Evolutionary conservation across 2,329 filamentous ascomycete species (phyloP).

Genomic region (Periconia sp.): DNA sequence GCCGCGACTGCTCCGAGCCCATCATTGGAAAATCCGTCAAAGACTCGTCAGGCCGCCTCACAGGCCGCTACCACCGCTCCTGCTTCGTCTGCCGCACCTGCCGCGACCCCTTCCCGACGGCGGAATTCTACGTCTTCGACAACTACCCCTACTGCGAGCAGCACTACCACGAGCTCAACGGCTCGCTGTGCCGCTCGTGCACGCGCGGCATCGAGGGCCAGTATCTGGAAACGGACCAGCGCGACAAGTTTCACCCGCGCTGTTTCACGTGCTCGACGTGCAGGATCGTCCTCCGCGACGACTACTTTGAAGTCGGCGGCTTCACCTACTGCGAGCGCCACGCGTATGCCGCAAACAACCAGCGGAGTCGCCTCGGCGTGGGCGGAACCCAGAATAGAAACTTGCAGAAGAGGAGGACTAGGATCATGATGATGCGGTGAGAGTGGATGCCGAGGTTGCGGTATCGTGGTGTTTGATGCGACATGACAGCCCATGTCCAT

Average conservation of each 20-base stretch:
- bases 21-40: slow-evolving; percentile 94
- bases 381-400: slow-evolving; percentile 36
- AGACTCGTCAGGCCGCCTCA: slow-evolving; percentile 88
- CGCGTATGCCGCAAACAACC: slow-evolving; percentile 65
- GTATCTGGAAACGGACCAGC: slow-evolving; percentile 82
- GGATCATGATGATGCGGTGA: slow-evolving; percentile 58
- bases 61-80: slow-evolving; percentile 90
- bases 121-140: slow-evolving; percentile 89
- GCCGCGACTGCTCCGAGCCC: slow-evolving; percentile 77
- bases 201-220: slow-evolving; percentile 88
- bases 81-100: slow-evolving; percentile 94
- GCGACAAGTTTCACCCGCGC: slow-evolving; percentile 81
- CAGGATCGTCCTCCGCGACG: slow-evolving; percentile 73
- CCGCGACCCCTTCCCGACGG: slow-evolving; percentile 77
- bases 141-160: slow-evolving; percentile 89
- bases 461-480: no score
- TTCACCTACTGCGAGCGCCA: slow-evolving; percentile 86
- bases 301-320: slow-evolving; percentile 89
- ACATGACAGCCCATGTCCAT: no score
- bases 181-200: slow-evolving; percentile 82
- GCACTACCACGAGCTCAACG: slow-evolving; percentile 92
- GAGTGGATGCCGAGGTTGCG: no score
- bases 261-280: slow-evolving; percentile 90
- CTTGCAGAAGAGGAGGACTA: slow-evolving; percentile 57
- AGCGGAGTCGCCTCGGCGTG: slow-evolving; percentile 47